Evolutionary conservation across 345 rosid genomes (phyloP).

Genomic region (Gossypium anomalum): DNA sequence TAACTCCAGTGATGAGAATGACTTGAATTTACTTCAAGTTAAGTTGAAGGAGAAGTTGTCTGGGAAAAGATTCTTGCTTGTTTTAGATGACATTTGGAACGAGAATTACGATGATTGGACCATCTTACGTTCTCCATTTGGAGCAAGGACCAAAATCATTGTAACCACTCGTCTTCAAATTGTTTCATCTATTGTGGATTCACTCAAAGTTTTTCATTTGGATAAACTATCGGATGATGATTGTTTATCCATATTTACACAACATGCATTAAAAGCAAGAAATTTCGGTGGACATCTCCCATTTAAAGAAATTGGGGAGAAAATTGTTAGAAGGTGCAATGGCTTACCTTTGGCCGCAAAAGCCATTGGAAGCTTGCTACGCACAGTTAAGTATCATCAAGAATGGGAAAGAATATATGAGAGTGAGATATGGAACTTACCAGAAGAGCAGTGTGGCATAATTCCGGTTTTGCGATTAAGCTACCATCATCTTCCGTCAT

Average conservation of each 20-base stretch:
- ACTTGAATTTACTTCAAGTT: too few relatives aligned
- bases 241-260: slow-evolving; percentile 7
- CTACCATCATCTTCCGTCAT: slow-evolving; percentile 4
- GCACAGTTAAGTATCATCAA: too few relatives aligned
- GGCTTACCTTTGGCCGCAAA: neutral
- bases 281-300: slow-evolving; percentile 12
- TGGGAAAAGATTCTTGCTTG: neutral
- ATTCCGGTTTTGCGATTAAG: slow-evolving; percentile 20
- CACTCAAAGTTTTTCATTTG: neutral
- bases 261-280: slow-evolving; percentile 12
- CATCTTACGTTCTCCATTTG: neutral
- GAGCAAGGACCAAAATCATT: too few relatives aligned
- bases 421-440: slow-evolving; percentile 23
- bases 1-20: too few relatives aligned
- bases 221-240: neutral
- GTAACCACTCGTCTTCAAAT: too few relatives aligned
- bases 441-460: neutral
- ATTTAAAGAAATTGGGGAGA: slow-evolving; percentile 30
- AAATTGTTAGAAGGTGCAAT: slow-evolving; percentile 32
- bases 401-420: neutral
- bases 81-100: neutral
- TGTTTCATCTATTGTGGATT: neutral
- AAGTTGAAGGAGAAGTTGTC: neutral
- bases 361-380: slow-evolving; percentile 18
- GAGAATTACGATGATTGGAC: neutral